Conservation (phyloP, 192 early-diverging fungal species). For the Coemansia sp. region DNA sequence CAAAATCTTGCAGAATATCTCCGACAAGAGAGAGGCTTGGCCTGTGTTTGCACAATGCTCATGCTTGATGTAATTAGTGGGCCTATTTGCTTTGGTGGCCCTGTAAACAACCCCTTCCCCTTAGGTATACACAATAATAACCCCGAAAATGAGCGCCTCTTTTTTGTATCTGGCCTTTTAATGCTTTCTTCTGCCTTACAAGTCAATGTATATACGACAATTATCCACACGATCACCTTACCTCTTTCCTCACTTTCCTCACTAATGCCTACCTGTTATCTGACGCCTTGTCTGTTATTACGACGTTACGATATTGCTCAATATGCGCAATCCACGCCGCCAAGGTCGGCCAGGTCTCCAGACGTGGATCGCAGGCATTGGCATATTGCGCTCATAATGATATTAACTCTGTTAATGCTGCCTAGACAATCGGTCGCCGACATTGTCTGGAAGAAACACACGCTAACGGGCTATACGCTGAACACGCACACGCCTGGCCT, state of each 20-base stretch:
- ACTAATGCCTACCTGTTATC: not conserved
- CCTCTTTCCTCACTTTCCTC: not conserved
- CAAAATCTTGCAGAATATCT: constrained; percentile 5
- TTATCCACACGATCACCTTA: not conserved
- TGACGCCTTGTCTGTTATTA: not conserved
- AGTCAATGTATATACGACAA: not conserved
- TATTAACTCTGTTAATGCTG: not conserved
- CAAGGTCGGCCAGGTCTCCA: not conserved
- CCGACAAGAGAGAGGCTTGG: constrained; percentile 9
- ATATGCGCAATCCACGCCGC: not conserved
- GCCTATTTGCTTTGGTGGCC: not conserved
- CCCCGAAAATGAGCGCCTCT: not conserved
- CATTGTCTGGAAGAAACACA: constrained; percentile 6
- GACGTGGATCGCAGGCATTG: not conserved
- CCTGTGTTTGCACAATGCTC: not conserved
- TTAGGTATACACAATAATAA: not conserved
- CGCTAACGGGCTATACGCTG: constrained; percentile 11
- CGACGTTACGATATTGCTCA: not conserved
- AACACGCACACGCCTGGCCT: not conserved
- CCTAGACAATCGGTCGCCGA: constrained; percentile 8
- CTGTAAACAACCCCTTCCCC: constrained; percentile 1
- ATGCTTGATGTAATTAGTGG: not conserved
- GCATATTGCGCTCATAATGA: not conserved
- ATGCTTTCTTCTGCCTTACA: not conserved
- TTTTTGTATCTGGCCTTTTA: not conserved